Percentiles rank a stretch among this genome's conserved stretches.
Evolutionary conservation across 305 asterid species (phyloP).

Genomic region (Rubia occidens): DNA sequence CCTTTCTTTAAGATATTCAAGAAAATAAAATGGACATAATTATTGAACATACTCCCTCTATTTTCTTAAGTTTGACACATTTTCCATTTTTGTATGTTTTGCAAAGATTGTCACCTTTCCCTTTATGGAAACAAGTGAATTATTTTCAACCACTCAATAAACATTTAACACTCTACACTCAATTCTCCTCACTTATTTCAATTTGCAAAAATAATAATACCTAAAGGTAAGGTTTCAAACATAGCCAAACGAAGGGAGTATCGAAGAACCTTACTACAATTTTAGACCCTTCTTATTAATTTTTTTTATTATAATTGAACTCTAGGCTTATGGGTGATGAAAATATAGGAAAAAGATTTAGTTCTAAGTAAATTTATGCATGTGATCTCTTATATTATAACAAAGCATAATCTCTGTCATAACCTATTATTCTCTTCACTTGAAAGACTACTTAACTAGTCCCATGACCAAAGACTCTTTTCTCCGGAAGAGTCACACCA

Average conservation of each 20-base stretch:
- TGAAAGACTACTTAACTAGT: conserved; percentile 49
- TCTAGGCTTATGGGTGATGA: conserved; percentile 51
- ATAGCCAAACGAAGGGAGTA: neutral
- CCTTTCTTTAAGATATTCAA: neutral
- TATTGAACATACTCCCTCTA: neutral
- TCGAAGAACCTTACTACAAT: conserved; percentile 53
- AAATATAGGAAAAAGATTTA: neutral
- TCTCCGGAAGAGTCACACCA: conserved; percentile 62
- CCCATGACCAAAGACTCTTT: conserved; percentile 79
- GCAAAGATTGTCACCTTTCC: too few species aligned
- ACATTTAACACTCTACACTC: too few species aligned
- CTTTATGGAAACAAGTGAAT: too few species aligned
- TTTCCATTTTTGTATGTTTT: too few species aligned
- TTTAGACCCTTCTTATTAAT: conserved; percentile 71
- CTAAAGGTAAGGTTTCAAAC: neutral
- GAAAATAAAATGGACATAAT: neutral
- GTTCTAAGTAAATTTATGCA: neutral
- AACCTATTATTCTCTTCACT: neutral
- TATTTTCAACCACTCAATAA: too few species aligned
- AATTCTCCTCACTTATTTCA: too few species aligned
- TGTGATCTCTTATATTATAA: neutral
- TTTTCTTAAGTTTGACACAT: too few species aligned
- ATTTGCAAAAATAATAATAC: too few species aligned
- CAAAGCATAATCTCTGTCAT: neutral
- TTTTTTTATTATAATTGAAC: conserved; percentile 64